Percentiles rank a stretch among this genome's conserved stretches.
Evolutionary conservation across 441 rosid genomes (phyloP).

Genomic region (Erysimum cheiri): DNA sequence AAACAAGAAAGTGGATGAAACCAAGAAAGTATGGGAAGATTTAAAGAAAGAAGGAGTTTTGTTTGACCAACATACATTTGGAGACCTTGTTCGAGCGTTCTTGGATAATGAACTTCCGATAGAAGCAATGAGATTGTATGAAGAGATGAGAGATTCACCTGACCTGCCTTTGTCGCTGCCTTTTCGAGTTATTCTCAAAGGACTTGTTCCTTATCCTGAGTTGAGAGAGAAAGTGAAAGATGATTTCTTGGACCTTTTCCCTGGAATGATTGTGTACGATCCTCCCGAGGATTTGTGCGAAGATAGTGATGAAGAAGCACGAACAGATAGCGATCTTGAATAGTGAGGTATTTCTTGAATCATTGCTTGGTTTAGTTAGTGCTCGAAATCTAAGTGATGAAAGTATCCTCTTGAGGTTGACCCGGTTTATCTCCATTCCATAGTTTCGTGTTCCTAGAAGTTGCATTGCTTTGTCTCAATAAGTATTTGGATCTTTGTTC

Average conservation of each 20-base stretch:
- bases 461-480: background rate
- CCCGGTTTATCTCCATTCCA: background rate
- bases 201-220: slow-evolving; percentile 81
- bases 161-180: slow-evolving; percentile 84
- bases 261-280: slow-evolving; percentile 83
- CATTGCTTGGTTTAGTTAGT: background rate
- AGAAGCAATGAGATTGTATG: slow-evolving; percentile 78
- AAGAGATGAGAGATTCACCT: slow-evolving; percentile 89
- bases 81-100: slow-evolving; percentile 79
- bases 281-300: slow-evolving; percentile 81
- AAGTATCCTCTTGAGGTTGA: background rate
- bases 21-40: slow-evolving; percentile 78
- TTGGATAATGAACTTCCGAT: slow-evolving; percentile 66
- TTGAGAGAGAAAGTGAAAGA: slow-evolving; percentile 81
- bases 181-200: slow-evolving; percentile 87
- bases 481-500: background rate
- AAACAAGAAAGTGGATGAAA: slow-evolving; percentile 71
- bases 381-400: background rate
- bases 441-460: background rate
- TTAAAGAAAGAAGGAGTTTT: slow-evolving; percentile 74
- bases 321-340: slow-evolving; percentile 56
- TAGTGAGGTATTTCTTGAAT: slow-evolving; percentile 32
- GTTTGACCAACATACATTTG: slow-evolving; percentile 91
- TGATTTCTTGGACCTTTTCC: slow-evolving; percentile 89
- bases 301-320: slow-evolving; percentile 56